Base-by-base conservation (phyloP, 768 basidiomycete species). In the Suillus subalutaceus region DNA sequence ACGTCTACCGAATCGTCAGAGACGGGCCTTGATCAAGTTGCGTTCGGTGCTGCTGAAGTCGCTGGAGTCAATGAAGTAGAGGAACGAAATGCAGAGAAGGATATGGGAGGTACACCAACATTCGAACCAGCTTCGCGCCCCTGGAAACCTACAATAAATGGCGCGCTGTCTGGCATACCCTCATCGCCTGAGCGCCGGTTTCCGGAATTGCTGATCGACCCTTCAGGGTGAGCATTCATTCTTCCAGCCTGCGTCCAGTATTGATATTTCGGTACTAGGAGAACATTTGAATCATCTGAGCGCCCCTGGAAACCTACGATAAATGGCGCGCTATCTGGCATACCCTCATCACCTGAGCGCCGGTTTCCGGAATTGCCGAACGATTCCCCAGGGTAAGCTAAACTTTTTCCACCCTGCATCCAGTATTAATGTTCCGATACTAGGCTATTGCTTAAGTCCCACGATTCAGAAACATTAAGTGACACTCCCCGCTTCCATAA, bases 1-100 rank as follows among this genome's bases (percentile, higher is more conserved):
- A 82, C 85, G 2, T 88, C 90, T 10, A 89, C 90, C 2, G 82
- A 87, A 18, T 88, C 90, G 16, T 88, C 90, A 3, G 79, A 74
- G 56, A 76, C 91, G 58, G 83, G 86, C 1, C 82, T 81, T 20
- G 74, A 75, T 2, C 79, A 78, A 64, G 73, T 83, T 60, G 71
- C 62, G 69, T 75, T 70, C 37, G 73, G 72, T 71, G 55, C 50
- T 20, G 18, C 18, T 41, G 41, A 16, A 43, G 18, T 30, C 6
- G 59, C 23, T 20, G 18, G 18, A 60, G 18, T 7, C 41, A 43
- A 41, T 18, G 58, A 18, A 43, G 40, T 20, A 18, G 59, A 20
- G 20, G 32, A 13, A 60, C 26, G 10, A 30, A 41, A 40, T 26
- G 20, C 18, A 5, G 30, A 32, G 23, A 72, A 76, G 68, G 74